Evolutionary conservation across 305 asterid genomes (phyloP), one percentile per base, ranked within the genome.

Genomic region (Galium porrigens): DNA sequence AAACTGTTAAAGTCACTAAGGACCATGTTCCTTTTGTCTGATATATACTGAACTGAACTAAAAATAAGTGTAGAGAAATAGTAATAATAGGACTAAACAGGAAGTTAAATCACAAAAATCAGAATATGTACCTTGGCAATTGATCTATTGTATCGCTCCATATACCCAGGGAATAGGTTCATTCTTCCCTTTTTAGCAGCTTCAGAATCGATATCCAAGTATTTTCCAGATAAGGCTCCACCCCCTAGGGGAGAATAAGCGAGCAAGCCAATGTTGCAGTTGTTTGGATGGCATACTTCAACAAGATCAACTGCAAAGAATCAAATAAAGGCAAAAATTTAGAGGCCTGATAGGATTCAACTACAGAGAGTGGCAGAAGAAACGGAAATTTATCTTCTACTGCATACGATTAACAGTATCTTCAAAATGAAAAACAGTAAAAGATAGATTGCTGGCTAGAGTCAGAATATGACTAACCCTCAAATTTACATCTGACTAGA

Each of bases 261-360:
- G 60, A 91, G 96, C 64, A 91, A 78, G 34, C 97, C 94, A 60
- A 91, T 72, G 80, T 88, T 91, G 85, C 74, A 76, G 81, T 91
- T 84, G 78, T 88, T 85, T 33, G 95, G 94, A 72, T 91, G 95
- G 79, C 97, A 91, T 58, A 84, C 95, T 82, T 91, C 97, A 57
- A 80, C 82, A 58, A 91, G 94, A 80, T 91, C 95, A 61, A 88
- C 97, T 91, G 82, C 78, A 79, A 61, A 56, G 64, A 49, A 62
- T 64, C 42, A 80, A 78, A 12, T n/a, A 44, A 65, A 58, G 61
- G 42, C 54, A 32, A 49, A 39, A 39, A n/a, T 56, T 22, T 56
- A 10, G 20, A 11, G 18, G 29, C 0, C 17, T 27, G 39, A 56
- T 4, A 39, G 18, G 11, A 41, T 5, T 22, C 53, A 41, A 3